Evolutionary conservation across 75 land plant species (phyloP), one percentile per base, ranked within the genome.

Genomic region (Pinus taeda): DNA sequence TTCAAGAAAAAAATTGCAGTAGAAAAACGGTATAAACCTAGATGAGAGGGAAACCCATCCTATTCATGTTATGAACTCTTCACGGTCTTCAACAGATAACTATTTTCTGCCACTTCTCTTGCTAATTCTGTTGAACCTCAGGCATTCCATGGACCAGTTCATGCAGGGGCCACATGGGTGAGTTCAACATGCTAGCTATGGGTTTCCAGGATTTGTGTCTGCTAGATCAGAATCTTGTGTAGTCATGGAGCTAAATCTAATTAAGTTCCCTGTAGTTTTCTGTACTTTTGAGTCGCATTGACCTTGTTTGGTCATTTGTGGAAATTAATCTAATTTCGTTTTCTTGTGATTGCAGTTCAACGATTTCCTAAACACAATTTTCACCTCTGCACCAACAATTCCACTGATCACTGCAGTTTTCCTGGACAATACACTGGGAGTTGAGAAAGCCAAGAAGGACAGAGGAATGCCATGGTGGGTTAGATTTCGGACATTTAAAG

Each of bases 391-490:
- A 2, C 81, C 93, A 29, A 86, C 91, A 4, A 90, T 97, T 53
- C 90, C 93, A 2, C 56, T 92, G 24, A 79, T 97, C 9, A 89
- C 94, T 64, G 98, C 81, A 26, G 83, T 89, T 2, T 6, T 94
- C 53, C 87, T 97, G 0, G 99, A 94, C 74, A 89, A 89, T 78
- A 97, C 99, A 13, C 83, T 95, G 17, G 83, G 86, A 0, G 84
- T 89, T 8, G 77, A 59, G 42, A 71, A 72, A 5, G 49, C 80
- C 3, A 85, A 21, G 73, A 66, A 66, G 24, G 99, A 96, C 39
- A 83, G 99, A 84, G 99, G 99, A 14, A 33, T 93, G 70, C 81
- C 89, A 13, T 96, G 99, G 99, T 90, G 88, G 90, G 67, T 39
- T 6, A 93, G 87, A 7, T 96, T 92, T 84, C 81, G 84, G 59